Evolutionary conservation across 306 rosid species (phyloP).

Genomic region (Pyrus communis): DNA sequence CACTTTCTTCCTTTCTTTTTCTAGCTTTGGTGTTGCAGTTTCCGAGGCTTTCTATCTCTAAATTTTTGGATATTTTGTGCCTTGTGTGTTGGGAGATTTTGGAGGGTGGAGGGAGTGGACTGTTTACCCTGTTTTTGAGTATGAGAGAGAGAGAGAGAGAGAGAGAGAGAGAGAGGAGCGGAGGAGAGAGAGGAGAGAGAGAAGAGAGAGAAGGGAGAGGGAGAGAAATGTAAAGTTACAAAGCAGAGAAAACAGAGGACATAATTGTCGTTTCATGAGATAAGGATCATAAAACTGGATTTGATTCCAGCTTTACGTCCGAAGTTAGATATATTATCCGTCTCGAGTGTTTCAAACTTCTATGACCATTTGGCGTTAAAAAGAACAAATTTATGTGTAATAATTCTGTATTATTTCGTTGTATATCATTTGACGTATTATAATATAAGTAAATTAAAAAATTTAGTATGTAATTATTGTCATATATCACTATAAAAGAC

Average conservation of each 20-base stretch:
- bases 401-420: no score
- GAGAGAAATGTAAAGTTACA: background rate
- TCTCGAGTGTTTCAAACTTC: background rate
- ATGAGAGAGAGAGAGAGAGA: no score
- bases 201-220: background rate
- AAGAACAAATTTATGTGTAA: no score
- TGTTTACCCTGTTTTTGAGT: background rate
- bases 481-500: no score
- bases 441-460: rapidly evolving
- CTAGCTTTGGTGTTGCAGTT: conserved; percentile 4
- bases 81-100: background rate
- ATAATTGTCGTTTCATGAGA: conserved; percentile 23
- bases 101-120: background rate
- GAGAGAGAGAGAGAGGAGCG: background rate
- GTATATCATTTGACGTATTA: no score
- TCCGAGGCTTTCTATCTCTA: background rate
- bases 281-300: background rate
- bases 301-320: conserved; percentile 30
- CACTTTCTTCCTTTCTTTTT: background rate
- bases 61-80: background rate
- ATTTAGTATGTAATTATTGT: no score
- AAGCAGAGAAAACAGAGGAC: conserved; percentile 2
- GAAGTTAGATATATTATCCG: conserved; percentile 1
- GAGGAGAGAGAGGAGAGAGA: background rate
- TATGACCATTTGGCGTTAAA: background rate